phyloP scores from a whole-genome alignment of 805 yeast species.

The Sugiyamaella valdiviana region DNA sequence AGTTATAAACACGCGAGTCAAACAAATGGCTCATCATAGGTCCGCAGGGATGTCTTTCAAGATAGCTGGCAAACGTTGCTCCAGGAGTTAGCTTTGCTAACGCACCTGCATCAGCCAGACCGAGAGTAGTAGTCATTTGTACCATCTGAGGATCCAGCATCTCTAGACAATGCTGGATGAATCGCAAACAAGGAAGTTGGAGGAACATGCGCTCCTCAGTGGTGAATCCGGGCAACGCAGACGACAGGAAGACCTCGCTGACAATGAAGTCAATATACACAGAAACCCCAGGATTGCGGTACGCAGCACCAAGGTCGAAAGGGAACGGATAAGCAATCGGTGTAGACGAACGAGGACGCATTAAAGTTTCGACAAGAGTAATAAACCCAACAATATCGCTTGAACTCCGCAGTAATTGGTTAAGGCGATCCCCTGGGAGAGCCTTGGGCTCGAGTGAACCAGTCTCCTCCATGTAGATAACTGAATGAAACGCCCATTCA shows the following conservation, averaged over 20 bases:
- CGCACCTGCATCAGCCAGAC: slow-evolving; percentile 11
- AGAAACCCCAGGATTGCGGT: slow-evolving; percentile 65
- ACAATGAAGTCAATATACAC: slow-evolving; percentile 72
- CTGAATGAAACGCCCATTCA: slow-evolving; percentile 51
- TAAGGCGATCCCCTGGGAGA: slow-evolving; percentile 41
- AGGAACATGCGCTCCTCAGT: slow-evolving; percentile 38
- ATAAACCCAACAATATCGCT: slow-evolving; percentile 59
- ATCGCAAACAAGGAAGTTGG: slow-evolving; percentile 48
- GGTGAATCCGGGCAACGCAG: slow-evolving; percentile 28
- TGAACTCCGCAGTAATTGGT: slow-evolving; percentile 43
- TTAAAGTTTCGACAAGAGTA: slow-evolving; percentile 43
- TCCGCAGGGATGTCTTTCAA: slow-evolving; percentile 66
- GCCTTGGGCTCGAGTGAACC: slow-evolving; percentile 26
- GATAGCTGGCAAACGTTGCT: slow-evolving; percentile 39
- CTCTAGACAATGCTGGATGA: slow-evolving; percentile 43
- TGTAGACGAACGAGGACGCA: slow-evolving; percentile 29
- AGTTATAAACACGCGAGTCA: slow-evolving; percentile 48
- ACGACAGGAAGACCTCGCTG: slow-evolving; percentile 53
- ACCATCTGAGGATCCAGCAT: slow-evolving; percentile 50
- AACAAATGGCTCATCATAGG: slow-evolving; percentile 57
- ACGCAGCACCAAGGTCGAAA: slow-evolving; percentile 50
- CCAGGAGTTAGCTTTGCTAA: background rate
- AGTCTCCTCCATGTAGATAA: slow-evolving; percentile 25
- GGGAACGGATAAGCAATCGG: slow-evolving; percentile 55
- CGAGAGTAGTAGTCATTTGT: slow-evolving; percentile 46